A percentile compares a stretch with the other conserved stretches of the same genome.
Evolutionary conservation across 108 stramenopile species (phyloP).

Genomic region (Cyclotella choctawhatcheeana): DNA sequence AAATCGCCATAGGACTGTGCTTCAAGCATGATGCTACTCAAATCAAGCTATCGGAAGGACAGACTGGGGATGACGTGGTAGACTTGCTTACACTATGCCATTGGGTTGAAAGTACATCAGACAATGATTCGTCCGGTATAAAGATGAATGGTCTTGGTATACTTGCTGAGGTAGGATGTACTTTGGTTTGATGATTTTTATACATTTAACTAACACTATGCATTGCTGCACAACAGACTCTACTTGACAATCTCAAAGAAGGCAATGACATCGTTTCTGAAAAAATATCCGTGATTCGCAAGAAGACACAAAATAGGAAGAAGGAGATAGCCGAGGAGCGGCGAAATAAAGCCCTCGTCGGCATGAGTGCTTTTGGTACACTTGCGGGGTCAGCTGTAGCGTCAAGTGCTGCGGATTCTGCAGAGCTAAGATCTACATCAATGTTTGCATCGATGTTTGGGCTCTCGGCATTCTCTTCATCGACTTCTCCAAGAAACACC

Average conservation of each 20-base stretch:
- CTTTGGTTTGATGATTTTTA: background rate
- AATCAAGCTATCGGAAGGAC: background rate
- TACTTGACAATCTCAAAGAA: constrained; percentile 72
- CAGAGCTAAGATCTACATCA: constrained; percentile 51
- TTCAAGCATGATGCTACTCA: constrained; percentile 67
- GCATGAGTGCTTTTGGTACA: constrained; percentile 62
- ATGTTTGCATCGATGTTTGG: constrained; percentile 60
- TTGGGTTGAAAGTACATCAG: constrained; percentile 88
- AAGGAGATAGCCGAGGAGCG: constrained; percentile 81
- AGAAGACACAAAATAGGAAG: constrained; percentile 77
- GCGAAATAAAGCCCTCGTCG: constrained; percentile 66
- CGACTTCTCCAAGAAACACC: constrained; percentile 21
- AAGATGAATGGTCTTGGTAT: constrained; percentile 69
- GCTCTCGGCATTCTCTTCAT: constrained; percentile 33
- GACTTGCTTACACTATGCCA: constrained; percentile 65
- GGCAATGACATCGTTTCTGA: constrained; percentile 46
- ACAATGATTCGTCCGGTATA: constrained; percentile 53
- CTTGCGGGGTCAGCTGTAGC: constrained; percentile 31
- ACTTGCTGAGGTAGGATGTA: constrained; percentile 56
- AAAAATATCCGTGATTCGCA: constrained; percentile 51
- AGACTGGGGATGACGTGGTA: background rate
- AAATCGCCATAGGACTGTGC: constrained; percentile 73
- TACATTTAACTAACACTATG: background rate
- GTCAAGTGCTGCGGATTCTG: constrained; percentile 13
- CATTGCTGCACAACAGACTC: constrained; percentile 26